phyloP scores from a whole-genome alignment of 2,329 filamentous ascomycete species.

The Blastomyces emzantsi region DNA sequence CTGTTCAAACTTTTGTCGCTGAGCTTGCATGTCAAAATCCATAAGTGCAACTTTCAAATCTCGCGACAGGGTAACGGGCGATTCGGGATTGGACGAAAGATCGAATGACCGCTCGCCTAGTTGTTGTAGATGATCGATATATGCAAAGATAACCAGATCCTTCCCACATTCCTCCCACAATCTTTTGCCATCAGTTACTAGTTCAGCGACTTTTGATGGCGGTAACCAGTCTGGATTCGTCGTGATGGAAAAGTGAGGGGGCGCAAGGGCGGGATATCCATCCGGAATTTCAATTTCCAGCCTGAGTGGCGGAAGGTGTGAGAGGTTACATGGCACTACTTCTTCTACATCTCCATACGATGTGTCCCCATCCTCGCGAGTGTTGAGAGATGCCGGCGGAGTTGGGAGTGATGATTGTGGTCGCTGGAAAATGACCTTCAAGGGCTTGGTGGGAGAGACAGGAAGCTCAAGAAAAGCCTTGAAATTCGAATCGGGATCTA shows the following conservation, averaged over 20 bases:
- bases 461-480: conserved; percentile 47
- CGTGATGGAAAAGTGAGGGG: conserved; percentile 43
- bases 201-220: conserved; percentile 32
- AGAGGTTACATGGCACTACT: conserved; percentile 40
- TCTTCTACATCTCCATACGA: conserved; percentile 13
- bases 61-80: conserved; percentile 40
- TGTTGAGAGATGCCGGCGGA: conserved; percentile 34
- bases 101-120: conserved; percentile 48
- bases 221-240: conserved; percentile 48
- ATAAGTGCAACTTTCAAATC: conserved; percentile 59
- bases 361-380: conserved; percentile 21
- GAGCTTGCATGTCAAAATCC: conserved; percentile 67
- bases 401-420: conserved; percentile 29
- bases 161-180: conserved; percentile 54
- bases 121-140: conserved; percentile 53
- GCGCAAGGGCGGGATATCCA: conserved; percentile 46
- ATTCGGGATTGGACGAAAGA: conserved; percentile 32
- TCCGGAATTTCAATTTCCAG: conserved; percentile 46
- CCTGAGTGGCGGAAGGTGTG: conserved; percentile 48
- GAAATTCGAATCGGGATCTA: conserved; percentile 40
- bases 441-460: conserved; percentile 46
- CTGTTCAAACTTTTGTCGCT: conserved; percentile 65
- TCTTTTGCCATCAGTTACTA: conserved; percentile 40
- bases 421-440: conserved; percentile 39
- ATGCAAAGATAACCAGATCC: conserved; percentile 49